Evolutionary conservation across 2,329 filamentous ascomycete genomes (phyloP).

Genomic region (Tolypocladium inflatum): DNA sequence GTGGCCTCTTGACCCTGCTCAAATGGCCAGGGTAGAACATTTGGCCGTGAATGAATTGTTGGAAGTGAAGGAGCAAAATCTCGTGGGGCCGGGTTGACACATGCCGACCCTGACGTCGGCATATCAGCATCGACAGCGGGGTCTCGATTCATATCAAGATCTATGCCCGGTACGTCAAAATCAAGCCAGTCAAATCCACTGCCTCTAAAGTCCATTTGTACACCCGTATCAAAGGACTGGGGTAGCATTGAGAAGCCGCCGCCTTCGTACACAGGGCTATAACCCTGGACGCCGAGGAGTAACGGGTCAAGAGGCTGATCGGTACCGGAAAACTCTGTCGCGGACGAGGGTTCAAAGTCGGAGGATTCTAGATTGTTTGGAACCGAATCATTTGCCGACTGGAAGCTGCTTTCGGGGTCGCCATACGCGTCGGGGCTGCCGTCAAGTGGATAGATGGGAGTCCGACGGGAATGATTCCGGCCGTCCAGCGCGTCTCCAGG

Average conservation of each 20-base stretch:
- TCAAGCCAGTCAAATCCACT: constrained; percentile 12
- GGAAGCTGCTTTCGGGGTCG: not conserved
- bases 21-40: constrained; percentile 10
- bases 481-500: not conserved
- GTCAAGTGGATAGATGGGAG: too few relatives aligned
- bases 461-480: not conserved
- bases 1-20: constrained; percentile 8
- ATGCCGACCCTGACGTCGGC: not conserved
- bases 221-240: not conserved
- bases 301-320: not conserved
- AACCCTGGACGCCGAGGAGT: not conserved
- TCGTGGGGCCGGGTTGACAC: not conserved
- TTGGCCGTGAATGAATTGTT: not conserved
- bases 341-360: not conserved
- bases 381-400: not conserved
- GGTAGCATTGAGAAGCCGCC: not conserved
- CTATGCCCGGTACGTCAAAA: constrained; percentile 8
- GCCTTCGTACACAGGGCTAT: not conserved
- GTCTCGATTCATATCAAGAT: not conserved
- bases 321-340: not conserved
- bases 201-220: constrained; percentile 7
- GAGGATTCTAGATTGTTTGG: not conserved
- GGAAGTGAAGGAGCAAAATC: not conserved
- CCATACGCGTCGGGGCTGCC: not conserved
- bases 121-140: not conserved